Percentiles rank a stretch among this genome's conserved stretches.
These are phyloP conservation scores for Ophiostoma sp. DNA, from an alignment of 2,329 filamentous ascomycete genomes.

Conservation along the genomic window DNA sequence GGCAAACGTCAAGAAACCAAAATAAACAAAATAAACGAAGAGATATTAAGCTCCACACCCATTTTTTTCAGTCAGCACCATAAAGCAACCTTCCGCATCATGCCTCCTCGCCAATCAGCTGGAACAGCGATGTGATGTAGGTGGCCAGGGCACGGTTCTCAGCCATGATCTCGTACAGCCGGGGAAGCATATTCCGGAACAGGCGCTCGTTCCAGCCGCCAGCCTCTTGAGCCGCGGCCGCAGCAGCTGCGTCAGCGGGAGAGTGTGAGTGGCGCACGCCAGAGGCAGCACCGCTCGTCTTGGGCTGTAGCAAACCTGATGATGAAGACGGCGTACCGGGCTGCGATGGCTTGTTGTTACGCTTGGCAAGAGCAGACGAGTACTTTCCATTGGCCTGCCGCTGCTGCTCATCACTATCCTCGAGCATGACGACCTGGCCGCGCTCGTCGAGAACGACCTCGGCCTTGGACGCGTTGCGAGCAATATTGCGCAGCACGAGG, in stretches of 20 bases:
- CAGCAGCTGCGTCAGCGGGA: conserved; percentile 1
- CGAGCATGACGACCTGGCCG: conserved; percentile 31
- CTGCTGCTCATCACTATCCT: conserved; percentile 44
- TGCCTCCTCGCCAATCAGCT: conserved; percentile 36
- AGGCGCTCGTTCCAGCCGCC: conserved; percentile 66
- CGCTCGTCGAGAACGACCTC: conserved; percentile 41
- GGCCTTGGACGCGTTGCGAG: conserved; percentile 64
- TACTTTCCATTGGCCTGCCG: neutral
- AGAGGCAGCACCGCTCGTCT: neutral
- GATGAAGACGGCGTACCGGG: conserved; percentile 4
- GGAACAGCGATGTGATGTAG: conserved; percentile 38
- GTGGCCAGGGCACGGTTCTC: conserved; percentile 62
- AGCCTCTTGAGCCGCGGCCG: conserved; percentile 32
- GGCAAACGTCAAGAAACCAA: neutral
- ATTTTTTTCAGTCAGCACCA: neutral
- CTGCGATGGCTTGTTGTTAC: neutral
- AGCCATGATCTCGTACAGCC: conserved; percentile 68
- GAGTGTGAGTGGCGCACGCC: neutral
- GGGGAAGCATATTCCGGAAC: conserved; percentile 65
- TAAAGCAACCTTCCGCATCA: neutral
- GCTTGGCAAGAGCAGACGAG: neutral
- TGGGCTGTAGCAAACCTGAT: neutral
- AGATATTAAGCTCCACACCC: neutral
- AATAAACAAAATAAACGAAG: neutral
- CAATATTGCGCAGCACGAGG: conserved; percentile 76